Percentiles rank a stretch among this genome's conserved stretches.
Evolutionary conservation across 345 rosid species (phyloP).

Genomic region (Pugionium dolabratum): DNA sequence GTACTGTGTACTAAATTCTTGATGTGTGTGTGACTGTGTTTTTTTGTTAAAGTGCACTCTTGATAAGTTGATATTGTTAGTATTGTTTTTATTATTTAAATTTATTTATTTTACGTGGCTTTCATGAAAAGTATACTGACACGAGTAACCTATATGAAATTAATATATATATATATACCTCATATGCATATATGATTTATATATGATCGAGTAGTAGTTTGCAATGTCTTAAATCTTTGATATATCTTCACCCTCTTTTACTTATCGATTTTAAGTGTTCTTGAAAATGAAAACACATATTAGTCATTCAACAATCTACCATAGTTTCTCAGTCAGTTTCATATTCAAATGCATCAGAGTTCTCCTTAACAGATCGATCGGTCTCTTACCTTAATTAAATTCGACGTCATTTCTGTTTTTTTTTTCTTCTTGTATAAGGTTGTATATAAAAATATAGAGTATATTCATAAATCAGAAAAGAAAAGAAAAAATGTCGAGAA

Average conservation of each 20-base stretch:
- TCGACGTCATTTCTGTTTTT: conserved; percentile 20
- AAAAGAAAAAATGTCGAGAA: conserved; percentile 31
- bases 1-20: too few relatives aligned
- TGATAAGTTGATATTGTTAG: too few relatives aligned
- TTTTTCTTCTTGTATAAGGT: background rate
- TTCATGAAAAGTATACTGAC: too few relatives aligned
- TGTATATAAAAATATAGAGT: background rate
- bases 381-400: conserved; percentile 20
- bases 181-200: too few relatives aligned
- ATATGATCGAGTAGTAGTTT: conserved; percentile 2
- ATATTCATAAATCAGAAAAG: background rate
- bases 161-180: too few relatives aligned
- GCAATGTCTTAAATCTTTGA: conserved; percentile 20
- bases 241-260: background rate
- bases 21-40: too few relatives aligned
- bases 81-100: too few relatives aligned
- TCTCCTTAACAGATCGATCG: conserved; percentile 38
- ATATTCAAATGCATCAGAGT: conserved; percentile 40
- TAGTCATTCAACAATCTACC: conserved; percentile 16
- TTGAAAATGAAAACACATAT: conserved; percentile 10
- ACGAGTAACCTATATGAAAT: too few relatives aligned
- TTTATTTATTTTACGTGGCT: too few relatives aligned
- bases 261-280: background rate
- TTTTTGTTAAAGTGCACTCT: too few relatives aligned
- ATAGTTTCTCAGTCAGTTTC: conserved; percentile 33